phyloP scores from a whole-genome alignment of 2,329 filamentous ascomycete genomes.

The Pseudogymnoascus sp. region DNA sequence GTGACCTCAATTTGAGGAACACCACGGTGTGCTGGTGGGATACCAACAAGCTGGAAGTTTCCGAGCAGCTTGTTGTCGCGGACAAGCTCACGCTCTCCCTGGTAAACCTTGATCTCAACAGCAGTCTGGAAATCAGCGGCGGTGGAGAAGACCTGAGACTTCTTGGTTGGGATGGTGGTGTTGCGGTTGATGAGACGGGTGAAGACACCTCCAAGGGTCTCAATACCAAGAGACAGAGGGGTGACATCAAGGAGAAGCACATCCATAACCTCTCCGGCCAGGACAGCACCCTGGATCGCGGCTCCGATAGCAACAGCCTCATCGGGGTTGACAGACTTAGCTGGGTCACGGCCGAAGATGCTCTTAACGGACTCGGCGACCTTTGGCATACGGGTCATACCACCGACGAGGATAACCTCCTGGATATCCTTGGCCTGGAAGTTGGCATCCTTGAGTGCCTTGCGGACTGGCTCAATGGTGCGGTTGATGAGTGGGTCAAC shows the following conservation, averaged over 20 bases:
- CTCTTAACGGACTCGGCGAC: conserved; percentile 91
- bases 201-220: conserved; percentile 97
- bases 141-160: conserved; percentile 96
- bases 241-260: conserved; percentile 93
- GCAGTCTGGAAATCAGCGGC: conserved; percentile 97
- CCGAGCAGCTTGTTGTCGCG: conserved; percentile 97
- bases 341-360: conserved; percentile 92
- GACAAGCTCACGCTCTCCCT: conserved; percentile 98
- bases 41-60: conserved; percentile 98
- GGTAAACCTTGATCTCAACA: conserved; percentile 99
- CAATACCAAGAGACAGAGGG: conserved; percentile 92
- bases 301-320: conserved; percentile 97
- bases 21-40: conserved; percentile 91
- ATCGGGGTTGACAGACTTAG: conserved; percentile 97
- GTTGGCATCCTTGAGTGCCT: conserved; percentile 92
- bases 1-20: conserved; percentile 96
- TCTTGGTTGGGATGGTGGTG: conserved; percentile 98
- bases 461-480: conserved; percentile 88
- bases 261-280: conserved; percentile 94
- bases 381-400: conserved; percentile 99
- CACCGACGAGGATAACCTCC: conserved; percentile 95
- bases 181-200: conserved; percentile 98
- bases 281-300: conserved; percentile 92
- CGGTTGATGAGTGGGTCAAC: conserved; percentile 80
- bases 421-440: conserved; percentile 90